Conservation (phyloP, 345 rosid genomes). For the Bruguiera gymnorhiza region DNA sequence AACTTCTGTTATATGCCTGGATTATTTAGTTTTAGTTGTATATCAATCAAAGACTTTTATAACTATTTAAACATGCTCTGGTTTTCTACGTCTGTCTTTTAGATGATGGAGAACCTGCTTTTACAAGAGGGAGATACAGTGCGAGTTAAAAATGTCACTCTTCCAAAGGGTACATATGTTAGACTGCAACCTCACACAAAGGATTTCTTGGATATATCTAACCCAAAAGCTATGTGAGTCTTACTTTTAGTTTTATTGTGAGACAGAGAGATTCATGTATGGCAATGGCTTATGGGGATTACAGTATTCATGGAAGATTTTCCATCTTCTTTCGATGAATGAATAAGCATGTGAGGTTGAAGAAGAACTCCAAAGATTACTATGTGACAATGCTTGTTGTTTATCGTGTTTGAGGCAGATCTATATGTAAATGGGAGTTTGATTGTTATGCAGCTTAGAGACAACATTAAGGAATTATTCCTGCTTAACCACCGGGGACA, state of each 20-base stretch:
- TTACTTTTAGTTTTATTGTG: background rate
- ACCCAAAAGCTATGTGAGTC: constrained; percentile 97
- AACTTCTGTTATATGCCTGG: background rate
- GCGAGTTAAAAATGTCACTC: constrained; percentile 78
- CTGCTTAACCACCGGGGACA: constrained; percentile 95
- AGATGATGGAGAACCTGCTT: constrained; percentile 99
- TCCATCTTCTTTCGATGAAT: too few relatives aligned
- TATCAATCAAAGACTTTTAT: constrained; percentile 8
- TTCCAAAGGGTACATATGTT: constrained; percentile 95
- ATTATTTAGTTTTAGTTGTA: background rate
- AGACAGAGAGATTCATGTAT: too few relatives aligned
- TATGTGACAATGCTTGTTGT: too few relatives aligned
- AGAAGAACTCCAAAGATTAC: too few relatives aligned
- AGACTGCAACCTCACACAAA: constrained; percentile 95
- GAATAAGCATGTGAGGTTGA: too few relatives aligned
- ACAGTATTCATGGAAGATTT: too few relatives aligned
- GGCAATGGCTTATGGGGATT: too few relatives aligned
- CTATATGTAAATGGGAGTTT: background rate
- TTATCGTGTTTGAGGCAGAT: too few relatives aligned
- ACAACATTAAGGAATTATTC: constrained; percentile 95
- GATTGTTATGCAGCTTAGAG: constrained; percentile 67
- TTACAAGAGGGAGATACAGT: constrained; percentile 93
- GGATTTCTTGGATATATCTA: constrained; percentile 93
- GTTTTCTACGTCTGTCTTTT: constrained; percentile 18
- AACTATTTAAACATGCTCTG: background rate